Evolutionary conservation across 1,284 basidiomycete species (phyloP).

Genomic region (Cutaneotrichosporon daszewskae): DNA sequence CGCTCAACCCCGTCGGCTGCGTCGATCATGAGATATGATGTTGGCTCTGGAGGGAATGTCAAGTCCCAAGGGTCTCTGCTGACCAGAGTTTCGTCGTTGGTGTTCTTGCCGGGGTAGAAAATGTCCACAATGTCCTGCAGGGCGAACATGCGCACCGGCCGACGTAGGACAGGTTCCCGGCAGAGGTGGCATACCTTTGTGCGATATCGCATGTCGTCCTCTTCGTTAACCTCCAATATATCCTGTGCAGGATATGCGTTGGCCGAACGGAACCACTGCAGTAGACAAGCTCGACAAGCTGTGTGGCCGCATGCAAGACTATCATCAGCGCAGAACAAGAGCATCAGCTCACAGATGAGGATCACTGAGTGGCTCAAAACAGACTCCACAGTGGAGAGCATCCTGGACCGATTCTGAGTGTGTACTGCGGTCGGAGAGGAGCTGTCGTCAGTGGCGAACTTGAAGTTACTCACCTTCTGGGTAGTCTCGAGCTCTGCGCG

Average conservation of each 20-base stretch:
- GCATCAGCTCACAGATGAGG: slow-evolving; percentile 40
- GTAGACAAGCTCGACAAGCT: slow-evolving; percentile 39
- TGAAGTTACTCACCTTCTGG: slow-evolving; percentile 6
- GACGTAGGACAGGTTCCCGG: slow-evolving; percentile 32
- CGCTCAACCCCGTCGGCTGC: slow-evolving; percentile 24
- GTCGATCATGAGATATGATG: slow-evolving; percentile 28
- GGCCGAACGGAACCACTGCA: slow-evolving; percentile 38
- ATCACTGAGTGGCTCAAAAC: slow-evolving; percentile 37
- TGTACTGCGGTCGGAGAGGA: slow-evolving; percentile 19
- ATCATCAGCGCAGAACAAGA: slow-evolving; percentile 9
- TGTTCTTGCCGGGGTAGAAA: slow-evolving; percentile 17
- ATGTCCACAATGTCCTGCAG: slow-evolving; percentile 33
- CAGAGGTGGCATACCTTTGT: slow-evolving; percentile 44
- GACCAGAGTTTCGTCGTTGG: neutral
- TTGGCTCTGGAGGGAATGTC: slow-evolving; percentile 26
- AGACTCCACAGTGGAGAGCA: slow-evolving; percentile 37
- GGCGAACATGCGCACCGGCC: slow-evolving; percentile 37
- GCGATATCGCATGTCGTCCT: slow-evolving; percentile 30
- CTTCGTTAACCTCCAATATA: slow-evolving; percentile 14
- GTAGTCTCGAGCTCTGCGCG: slow-evolving; percentile 5
- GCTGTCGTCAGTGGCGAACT: slow-evolving; percentile 8
- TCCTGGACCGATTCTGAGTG: slow-evolving; percentile 29
- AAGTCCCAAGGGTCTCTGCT: slow-evolving; percentile 27
- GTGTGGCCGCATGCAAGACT: slow-evolving; percentile 45
- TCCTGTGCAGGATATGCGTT: slow-evolving; percentile 29